Conservation (phyloP, 106 monocot species). For the Hemerocallis citrina region DNA sequence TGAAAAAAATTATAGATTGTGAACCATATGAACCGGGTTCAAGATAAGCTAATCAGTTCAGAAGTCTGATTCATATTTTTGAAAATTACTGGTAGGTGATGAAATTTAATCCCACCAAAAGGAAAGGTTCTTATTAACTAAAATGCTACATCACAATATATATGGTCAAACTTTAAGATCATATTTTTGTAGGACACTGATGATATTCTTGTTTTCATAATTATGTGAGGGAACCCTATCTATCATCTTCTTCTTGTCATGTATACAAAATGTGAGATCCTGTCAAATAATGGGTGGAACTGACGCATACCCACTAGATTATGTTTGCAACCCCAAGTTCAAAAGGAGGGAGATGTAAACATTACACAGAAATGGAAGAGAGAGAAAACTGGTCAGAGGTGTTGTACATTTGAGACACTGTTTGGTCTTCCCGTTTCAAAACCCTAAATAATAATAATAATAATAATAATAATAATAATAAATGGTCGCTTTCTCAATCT, state of each 20-base stretch:
- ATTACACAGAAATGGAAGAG: neutral
- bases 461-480: neutral
- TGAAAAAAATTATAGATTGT: too few species aligned
- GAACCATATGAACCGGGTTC: too few species aligned
- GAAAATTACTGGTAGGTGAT: too few species aligned
- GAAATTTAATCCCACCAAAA: too few species aligned
- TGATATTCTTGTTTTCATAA: neutral
- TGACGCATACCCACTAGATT: slow-evolving; percentile 1
- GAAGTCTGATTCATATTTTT: too few species aligned
- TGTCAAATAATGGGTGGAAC: slow-evolving; percentile 4
- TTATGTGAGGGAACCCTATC: neutral
- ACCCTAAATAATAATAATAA: neutral
- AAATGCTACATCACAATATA: too few species aligned
- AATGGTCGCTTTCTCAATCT: slow-evolving; percentile 6
- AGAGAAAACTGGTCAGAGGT: neutral
- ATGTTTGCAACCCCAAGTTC: neutral
- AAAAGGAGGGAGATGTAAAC: neutral
- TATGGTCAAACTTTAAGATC: too few species aligned
- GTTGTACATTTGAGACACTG: neutral
- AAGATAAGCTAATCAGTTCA: too few species aligned
- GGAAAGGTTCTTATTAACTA: too few species aligned
- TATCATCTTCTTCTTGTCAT: neutral
- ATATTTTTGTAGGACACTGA: neutral
- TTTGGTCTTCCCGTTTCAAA: too few species aligned
- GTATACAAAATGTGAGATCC: neutral